Evolutionary conservation across 208 protist genomes (phyloP).

Genomic region (Phytomonas sp.): DNA sequence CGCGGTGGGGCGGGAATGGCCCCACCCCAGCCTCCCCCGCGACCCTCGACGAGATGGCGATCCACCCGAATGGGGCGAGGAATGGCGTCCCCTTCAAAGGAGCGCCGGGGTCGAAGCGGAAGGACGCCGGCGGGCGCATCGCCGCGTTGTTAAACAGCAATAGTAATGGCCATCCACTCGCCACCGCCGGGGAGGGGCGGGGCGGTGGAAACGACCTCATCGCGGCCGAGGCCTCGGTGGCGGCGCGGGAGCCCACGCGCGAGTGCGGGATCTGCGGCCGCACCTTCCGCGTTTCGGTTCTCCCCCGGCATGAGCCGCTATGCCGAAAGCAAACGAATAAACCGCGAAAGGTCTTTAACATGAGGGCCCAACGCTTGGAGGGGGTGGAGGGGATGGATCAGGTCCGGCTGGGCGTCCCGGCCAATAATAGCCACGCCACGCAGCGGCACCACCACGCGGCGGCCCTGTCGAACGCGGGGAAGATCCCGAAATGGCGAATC

Average conservation of each 20-base stretch:
- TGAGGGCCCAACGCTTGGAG: constrained; percentile 53
- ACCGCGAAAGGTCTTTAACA: constrained; percentile 61
- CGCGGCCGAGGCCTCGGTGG: constrained; percentile 28
- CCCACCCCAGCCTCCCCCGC: not conserved
- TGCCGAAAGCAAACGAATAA: constrained; percentile 52
- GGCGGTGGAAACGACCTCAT: constrained; percentile 18
- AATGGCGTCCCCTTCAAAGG: not conserved
- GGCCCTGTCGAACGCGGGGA: constrained; percentile 13
- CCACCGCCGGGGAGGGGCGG: not conserved
- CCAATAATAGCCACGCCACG: constrained; percentile 10
- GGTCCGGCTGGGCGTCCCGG: constrained; percentile 7
- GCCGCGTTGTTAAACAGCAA: constrained; percentile 13
- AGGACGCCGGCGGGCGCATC: constrained; percentile 19
- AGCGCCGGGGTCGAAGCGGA: constrained; percentile 26
- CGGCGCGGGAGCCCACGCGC: constrained; percentile 36
- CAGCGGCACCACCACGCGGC: constrained; percentile 10
- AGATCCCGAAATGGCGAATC: constrained; percentile 87
- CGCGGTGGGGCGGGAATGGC: constrained; percentile 1
- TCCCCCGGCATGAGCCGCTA: constrained; percentile 48
- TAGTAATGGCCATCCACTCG: not conserved
- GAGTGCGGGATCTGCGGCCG: constrained; percentile 58
- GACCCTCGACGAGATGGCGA: constrained; percentile 43
- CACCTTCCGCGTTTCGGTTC: constrained; percentile 58
- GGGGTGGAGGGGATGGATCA: constrained; percentile 69
- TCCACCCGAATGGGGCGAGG: constrained; percentile 10